A percentile compares a stretch with the other conserved stretches of the same genome.
These are phyloP conservation scores for Plantago lanceolata DNA, from an alignment of 305 asterid genomes.

Conservation along the genomic window DNA sequence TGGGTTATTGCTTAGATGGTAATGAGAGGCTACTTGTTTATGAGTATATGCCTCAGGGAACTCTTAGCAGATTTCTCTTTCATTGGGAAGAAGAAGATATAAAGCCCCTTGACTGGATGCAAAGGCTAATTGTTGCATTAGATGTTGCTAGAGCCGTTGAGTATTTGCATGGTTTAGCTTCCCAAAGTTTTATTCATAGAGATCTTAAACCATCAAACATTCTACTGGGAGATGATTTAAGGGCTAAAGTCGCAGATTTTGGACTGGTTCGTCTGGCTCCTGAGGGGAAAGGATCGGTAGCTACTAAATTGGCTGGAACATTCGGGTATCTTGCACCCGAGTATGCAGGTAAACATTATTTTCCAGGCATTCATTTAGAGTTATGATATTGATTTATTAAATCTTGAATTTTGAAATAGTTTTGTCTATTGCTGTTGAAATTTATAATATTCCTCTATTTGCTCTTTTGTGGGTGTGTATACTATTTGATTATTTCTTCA, in stretches of 20 bases:
- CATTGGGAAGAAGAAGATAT: slow-evolving; percentile 77
- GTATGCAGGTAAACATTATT: slow-evolving; percentile 65
- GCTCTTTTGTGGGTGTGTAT: not conserved
- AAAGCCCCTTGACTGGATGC: slow-evolving; percentile 86
- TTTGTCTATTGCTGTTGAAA: not conserved
- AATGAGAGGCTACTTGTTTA: slow-evolving; percentile 81
- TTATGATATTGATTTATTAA: not conserved
- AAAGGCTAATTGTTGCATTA: slow-evolving; percentile 66
- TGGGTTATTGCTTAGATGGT: slow-evolving; percentile 83
- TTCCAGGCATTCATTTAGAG: not conserved
- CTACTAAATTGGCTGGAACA: slow-evolving; percentile 86
- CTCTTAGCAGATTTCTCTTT: slow-evolving; percentile 74
- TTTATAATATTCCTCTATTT: not conserved
- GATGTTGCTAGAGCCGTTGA: slow-evolving; percentile 98
- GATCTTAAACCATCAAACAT: slow-evolving; percentile 94
- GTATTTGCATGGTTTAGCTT: slow-evolving; percentile 86
- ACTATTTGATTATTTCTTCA: slow-evolving; percentile 1
- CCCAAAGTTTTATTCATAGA: slow-evolving; percentile 88
- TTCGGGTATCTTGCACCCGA: slow-evolving; percentile 96
- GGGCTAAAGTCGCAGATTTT: slow-evolving; percentile 93
- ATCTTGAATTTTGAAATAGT: not conserved
- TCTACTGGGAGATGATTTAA: slow-evolving; percentile 91
- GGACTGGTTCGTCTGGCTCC: slow-evolving; percentile 96
- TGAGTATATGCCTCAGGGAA: slow-evolving; percentile 95
- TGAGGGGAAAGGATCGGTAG: slow-evolving; percentile 81